Evolutionary conservation across 2,329 filamentous ascomycete species (phyloP).

Genomic region (Knufia fluminis): DNA sequence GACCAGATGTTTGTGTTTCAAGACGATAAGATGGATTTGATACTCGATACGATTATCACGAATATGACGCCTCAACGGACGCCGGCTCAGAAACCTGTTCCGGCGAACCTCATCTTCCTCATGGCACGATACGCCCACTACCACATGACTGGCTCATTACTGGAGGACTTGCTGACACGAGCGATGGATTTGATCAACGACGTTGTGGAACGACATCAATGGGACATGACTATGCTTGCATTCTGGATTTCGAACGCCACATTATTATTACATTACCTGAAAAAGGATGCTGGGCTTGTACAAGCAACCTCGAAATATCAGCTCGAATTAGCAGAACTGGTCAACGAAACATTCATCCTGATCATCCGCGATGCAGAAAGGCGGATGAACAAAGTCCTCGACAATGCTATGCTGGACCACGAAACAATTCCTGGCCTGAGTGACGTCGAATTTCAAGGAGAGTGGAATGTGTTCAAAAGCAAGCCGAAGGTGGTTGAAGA

Average conservation of each 20-base stretch:
- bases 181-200: slow-evolving; percentile 93
- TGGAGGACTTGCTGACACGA: slow-evolving; percentile 69
- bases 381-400: slow-evolving; percentile 89
- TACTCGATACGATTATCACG: slow-evolving; percentile 91
- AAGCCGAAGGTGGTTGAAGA: slow-evolving; percentile 83
- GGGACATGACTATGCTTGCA: slow-evolving; percentile 98
- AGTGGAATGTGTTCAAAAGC: slow-evolving; percentile 94
- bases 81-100: slow-evolving; percentile 93
- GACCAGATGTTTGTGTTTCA: slow-evolving; percentile 99
- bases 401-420: slow-evolving; percentile 89
- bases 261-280: slow-evolving; percentile 87
- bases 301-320: slow-evolving; percentile 81
- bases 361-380: slow-evolving; percentile 94
- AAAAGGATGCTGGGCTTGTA: slow-evolving; percentile 78
- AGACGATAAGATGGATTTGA: slow-evolving; percentile 80
- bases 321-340: slow-evolving; percentile 81
- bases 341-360: slow-evolving; percentile 97
- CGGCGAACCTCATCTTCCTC: slow-evolving; percentile 92
- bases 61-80: slow-evolving; percentile 96
- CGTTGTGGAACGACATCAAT: slow-evolving; percentile 89
- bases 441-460: slow-evolving; percentile 92
- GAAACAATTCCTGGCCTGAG: slow-evolving; percentile 97
- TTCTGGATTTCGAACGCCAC: slow-evolving; percentile 99
- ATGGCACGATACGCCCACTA: slow-evolving; percentile 95
- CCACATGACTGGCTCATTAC: slow-evolving; percentile 75